These are phyloP conservation scores for Corynascus novoguineensis DNA, from an alignment of 495 filamentous ascomycete genomes.

Conservation along the genomic window DNA sequence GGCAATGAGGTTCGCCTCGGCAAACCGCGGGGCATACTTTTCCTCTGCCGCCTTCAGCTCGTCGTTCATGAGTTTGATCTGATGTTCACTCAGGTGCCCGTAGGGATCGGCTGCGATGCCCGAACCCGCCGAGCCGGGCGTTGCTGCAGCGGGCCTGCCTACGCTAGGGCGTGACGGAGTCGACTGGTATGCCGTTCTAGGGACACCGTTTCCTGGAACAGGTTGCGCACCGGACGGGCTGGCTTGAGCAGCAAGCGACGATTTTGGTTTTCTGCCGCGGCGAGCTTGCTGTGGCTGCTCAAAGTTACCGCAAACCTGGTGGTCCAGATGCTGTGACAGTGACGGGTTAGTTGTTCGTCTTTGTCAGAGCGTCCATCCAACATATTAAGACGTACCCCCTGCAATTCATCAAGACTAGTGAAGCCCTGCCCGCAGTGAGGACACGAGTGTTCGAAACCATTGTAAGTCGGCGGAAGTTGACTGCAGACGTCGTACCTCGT, in stretches of 20 bases:
- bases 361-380: neutral
- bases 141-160: neutral
- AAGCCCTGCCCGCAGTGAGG: conserved; percentile 39
- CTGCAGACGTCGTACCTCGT: conserved; percentile 35
- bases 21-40: conserved; percentile 35
- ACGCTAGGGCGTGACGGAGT: conserved; percentile 11
- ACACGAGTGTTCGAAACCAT: conserved; percentile 34
- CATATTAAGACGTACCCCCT: conserved; percentile 28
- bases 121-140: conserved; percentile 8
- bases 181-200: conserved; percentile 10
- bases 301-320: conserved; percentile 32
- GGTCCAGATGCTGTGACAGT: conserved; percentile 32
- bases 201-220: conserved; percentile 11
- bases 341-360: neutral
- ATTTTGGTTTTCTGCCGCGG: conserved; percentile 18
- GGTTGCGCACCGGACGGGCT: conserved; percentile 14
- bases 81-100: conserved; percentile 30
- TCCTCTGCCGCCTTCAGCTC: conserved; percentile 37
- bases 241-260: conserved; percentile 4
- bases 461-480: conserved; percentile 22
- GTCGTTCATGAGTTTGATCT: conserved; percentile 25
- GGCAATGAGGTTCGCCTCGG: conserved; percentile 32
- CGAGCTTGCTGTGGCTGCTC: neutral
- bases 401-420: conserved; percentile 26
- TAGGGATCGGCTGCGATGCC: conserved; percentile 35